Evolutionary conservation across 2,329 filamentous ascomycete genomes (phyloP).

Genomic region (Bretziella fagacearum): DNA sequence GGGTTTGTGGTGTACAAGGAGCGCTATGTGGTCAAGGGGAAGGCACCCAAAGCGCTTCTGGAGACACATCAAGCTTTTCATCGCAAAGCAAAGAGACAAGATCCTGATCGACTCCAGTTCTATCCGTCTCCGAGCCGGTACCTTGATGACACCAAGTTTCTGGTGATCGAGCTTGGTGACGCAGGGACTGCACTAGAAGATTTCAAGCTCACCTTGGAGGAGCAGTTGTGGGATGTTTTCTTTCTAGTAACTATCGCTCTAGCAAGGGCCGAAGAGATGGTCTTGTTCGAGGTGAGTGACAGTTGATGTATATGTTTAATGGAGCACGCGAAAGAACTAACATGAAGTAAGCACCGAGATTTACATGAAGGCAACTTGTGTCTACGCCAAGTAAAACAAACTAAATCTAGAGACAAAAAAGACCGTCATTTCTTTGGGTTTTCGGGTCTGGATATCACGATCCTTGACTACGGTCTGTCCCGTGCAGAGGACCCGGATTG

Average conservation of each 20-base stretch:
- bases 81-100: constrained; percentile 34
- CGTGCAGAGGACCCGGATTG: constrained; percentile 31
- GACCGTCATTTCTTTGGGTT: constrained; percentile 32
- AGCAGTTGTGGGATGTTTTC: constrained; percentile 47
- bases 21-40: constrained; percentile 41
- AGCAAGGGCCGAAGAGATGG: constrained; percentile 39
- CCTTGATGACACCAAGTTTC: constrained; percentile 38
- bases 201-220: constrained; percentile 30
- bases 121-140: constrained; percentile 46
- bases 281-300: constrained; percentile 43
- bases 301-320: background rate
- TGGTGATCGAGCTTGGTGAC: constrained; percentile 47
- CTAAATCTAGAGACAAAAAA: constrained; percentile 14
- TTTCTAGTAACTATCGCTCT: constrained; percentile 42
- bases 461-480: constrained; percentile 49
- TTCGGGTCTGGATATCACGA: constrained; percentile 45
- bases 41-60: constrained; percentile 34
- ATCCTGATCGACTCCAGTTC: constrained; percentile 40
- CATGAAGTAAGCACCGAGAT: constrained; percentile 39
- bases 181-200: constrained; percentile 44
- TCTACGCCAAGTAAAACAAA: constrained; percentile 28
- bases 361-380: constrained; percentile 50
- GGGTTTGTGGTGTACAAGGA: constrained; percentile 52
- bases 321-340: background rate
- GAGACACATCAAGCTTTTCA: constrained; percentile 45